Evolutionary conservation across 2,329 filamentous ascomycete species (phyloP), one percentile per base, ranked within the genome.

Genomic region (Ophiocordyceps sinensis): DNA sequence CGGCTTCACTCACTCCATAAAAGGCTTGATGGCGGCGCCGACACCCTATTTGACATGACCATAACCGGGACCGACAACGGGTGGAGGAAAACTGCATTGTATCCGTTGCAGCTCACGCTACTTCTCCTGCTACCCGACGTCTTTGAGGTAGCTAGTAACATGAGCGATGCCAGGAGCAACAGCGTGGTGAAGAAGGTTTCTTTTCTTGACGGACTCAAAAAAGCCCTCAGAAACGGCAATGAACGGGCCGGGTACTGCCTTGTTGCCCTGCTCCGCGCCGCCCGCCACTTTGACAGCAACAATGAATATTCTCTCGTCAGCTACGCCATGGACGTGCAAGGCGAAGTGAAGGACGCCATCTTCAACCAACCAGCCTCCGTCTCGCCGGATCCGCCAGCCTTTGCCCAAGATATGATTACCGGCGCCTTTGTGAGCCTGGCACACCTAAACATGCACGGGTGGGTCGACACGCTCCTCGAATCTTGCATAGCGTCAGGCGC

Each of bases 21-120:
- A 50, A 70, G 75, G 51, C 65, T 82, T n/a, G 77, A 82, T 48
- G 75, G 71, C 38, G 74, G 73, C 10, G 71, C 75, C 5, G 79
- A 83, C 52, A 80, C 75, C 1, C 63, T 83, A 21, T 82, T 82
- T 52, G 79, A 83, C 50, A 82, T 82, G 74, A 70, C 75, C 5
- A 70, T 76, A 47, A 74, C 73, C 3, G 68, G 78, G 26, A 66
- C 68, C 30, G 77, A 82, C 52, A 73, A 68, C 41, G 67, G 65
- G 31, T 68, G 68, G 46, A 67, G 71, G 38, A 75, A 69, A 47
- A 65, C 66, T 4, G 60, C 74, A 28, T 61, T 81, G 17, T 78
- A 71, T 49, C 77, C 78, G 14, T 64, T 83, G 40, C 79, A 82
- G 53, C 76, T 70, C 2, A 68, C 71, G 12, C 59, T 83, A 5